Percentiles rank a stretch among this genome's conserved stretches.
Evolutionary conservation across 768 basidiomycete genomes (phyloP).

Genomic region (Suillus bovinus): DNA sequence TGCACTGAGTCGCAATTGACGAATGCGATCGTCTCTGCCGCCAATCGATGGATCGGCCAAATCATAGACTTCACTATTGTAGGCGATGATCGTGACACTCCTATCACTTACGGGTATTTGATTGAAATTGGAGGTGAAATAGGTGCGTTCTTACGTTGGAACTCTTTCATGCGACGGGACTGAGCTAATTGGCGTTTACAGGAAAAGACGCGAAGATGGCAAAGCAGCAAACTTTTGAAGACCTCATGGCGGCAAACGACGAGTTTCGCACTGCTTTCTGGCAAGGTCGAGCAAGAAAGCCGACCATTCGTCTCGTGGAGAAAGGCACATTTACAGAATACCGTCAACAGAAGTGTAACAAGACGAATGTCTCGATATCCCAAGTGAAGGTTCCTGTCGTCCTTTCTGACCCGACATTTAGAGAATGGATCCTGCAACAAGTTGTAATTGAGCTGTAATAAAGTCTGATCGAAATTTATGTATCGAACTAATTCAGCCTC

Average conservation of each 20-base stretch:
- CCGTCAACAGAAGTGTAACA: conserved; percentile 7
- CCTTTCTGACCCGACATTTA: conserved; percentile 2
- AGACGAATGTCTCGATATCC: not conserved
- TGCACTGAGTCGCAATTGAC: conserved; percentile 4
- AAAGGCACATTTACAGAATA: conserved; percentile 14
- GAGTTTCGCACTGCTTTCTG: conserved; percentile 2
- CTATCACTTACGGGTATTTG: conserved; percentile 7
- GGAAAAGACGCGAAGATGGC: not conserved
- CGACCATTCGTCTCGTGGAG: conserved; percentile 13
- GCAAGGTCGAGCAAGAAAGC: not conserved
- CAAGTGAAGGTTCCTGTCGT: conserved; percentile 15
- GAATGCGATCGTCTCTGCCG: not conserved
- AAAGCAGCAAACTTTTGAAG: not conserved
- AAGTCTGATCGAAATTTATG: not conserved
- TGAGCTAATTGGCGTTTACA: too few relatives aligned
- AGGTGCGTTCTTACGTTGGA: not conserved
- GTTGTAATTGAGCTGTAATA: conserved; percentile 9
- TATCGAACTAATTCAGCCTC: not conserved
- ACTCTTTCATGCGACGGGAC: not conserved
- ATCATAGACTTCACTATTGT: conserved; percentile 11
- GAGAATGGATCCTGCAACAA: conserved; percentile 10
- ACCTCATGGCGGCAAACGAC: not conserved
- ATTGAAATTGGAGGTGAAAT: conserved; percentile 6
- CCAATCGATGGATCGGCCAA: not conserved
- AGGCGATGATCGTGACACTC: not conserved